A percentile compares a stretch with the other conserved stretches of the same genome.
Evolutionary conservation across 2,329 filamentous ascomycete genomes (phyloP).

Genomic region (Fusarium irregulare): DNA sequence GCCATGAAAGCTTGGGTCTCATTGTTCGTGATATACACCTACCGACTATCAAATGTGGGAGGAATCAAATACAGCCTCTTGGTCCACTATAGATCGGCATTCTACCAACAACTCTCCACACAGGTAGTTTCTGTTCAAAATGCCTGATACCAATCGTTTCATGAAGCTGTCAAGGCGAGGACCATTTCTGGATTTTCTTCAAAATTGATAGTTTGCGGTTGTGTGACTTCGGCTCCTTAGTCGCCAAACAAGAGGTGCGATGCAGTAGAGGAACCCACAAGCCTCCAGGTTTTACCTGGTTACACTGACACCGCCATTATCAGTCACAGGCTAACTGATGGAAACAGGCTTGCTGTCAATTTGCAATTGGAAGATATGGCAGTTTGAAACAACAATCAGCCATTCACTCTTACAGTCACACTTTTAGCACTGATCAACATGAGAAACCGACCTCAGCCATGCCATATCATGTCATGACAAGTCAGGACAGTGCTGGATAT

Average conservation of each 20-base stretch:
- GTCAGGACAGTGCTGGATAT: conserved; percentile 30
- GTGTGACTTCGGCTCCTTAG: conserved; percentile 27
- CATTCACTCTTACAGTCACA: conserved; percentile 5
- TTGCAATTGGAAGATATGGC: conserved; percentile 17
- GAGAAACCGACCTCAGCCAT: conserved; percentile 1
- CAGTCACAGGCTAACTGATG: conserved; percentile 34
- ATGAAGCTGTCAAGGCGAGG: conserved; percentile 10
- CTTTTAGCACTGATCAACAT: conserved; percentile 26
- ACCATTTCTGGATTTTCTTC: conserved; percentile 1
- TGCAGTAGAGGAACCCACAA: conserved; percentile 25
- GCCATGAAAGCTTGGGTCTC: conserved; percentile 27
- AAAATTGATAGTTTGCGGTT: conserved; percentile 11
- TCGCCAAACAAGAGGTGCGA: conserved; percentile 21
- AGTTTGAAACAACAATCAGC: conserved; percentile 11
- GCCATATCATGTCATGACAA: conserved; percentile 2
- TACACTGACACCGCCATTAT: conserved; percentile 38
- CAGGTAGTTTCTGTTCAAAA: neutral
- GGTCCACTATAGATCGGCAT: conserved; percentile 26
- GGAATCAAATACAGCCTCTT: conserved; percentile 1
- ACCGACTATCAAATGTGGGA: neutral
- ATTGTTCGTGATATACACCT: conserved; percentile 27
- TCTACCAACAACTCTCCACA: conserved; percentile 5
- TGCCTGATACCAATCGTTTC: conserved; percentile 27
- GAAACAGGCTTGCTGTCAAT: conserved; percentile 30
- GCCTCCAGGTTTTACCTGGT: conserved; percentile 27